Conservation (phyloP, 1,284 basidiomycete species). For the Papiliotrema nemorosa region DNA sequence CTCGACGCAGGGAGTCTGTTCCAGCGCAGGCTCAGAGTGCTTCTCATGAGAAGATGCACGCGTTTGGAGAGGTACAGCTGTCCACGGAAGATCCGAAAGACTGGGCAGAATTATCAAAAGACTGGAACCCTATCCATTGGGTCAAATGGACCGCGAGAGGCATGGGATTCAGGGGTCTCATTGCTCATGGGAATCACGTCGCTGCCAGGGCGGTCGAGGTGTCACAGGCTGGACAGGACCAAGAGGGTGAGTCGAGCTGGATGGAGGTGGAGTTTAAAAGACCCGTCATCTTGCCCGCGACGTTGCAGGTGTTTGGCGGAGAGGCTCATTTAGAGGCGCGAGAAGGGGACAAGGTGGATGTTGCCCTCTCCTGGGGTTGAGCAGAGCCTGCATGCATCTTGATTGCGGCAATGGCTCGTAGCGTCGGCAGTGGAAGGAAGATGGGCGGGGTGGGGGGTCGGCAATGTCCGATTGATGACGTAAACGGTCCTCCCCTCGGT, state of each 20-base stretch:
- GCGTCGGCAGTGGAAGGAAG: too few species aligned
- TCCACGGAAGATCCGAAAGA: background rate
- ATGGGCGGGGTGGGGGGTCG: too few species aligned
- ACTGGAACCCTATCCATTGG: slow-evolving; percentile 24
- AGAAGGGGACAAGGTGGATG: background rate
- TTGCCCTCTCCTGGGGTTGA: too few species aligned
- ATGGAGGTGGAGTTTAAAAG: slow-evolving; percentile 16
- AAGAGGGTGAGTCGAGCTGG: slow-evolving; percentile 1
- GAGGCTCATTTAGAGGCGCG: background rate
- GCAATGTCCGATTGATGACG: too few species aligned
- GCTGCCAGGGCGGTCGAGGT: slow-evolving; percentile 5
- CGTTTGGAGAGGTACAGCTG: background rate
- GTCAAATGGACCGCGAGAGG: slow-evolving; percentile 11
- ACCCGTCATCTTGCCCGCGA: slow-evolving; percentile 14
- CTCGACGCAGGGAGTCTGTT: background rate
- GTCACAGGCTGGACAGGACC: too few species aligned
- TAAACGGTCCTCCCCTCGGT: too few species aligned
- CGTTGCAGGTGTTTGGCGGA: slow-evolving; percentile 1
- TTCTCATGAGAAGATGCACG: too few species aligned
- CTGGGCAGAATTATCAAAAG: slow-evolving; percentile 19
- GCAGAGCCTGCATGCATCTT: too few species aligned
- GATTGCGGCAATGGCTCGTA: too few species aligned
- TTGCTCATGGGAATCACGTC: slow-evolving; percentile 22
- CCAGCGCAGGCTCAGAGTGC: too few species aligned
- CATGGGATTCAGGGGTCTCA: slow-evolving; percentile 13